These are phyloP conservation scores for Arxiozyma heterogenica DNA, from an alignment of 1,139 yeast genomes.

Conservation along the genomic window DNA sequence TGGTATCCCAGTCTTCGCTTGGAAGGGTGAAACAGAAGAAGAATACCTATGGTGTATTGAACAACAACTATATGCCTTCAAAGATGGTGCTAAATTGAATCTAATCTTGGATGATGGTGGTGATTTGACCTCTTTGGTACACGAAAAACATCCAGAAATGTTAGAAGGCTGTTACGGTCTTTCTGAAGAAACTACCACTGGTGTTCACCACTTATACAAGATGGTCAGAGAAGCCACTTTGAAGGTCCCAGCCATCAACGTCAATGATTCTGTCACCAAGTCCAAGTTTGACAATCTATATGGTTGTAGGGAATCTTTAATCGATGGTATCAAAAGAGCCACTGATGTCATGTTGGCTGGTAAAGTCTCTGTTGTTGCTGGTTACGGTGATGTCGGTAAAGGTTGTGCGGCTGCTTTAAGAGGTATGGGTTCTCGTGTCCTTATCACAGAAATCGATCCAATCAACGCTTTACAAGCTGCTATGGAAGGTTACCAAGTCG, in stretches of 20 bases:
- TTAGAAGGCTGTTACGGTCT: constrained; percentile 91
- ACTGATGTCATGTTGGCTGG: constrained; percentile 99
- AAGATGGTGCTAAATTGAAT: constrained; percentile 92
- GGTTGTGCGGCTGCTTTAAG: constrained; percentile 99
- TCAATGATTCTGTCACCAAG: constrained; percentile 98
- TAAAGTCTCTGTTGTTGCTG: constrained; percentile 98
- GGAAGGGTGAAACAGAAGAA: constrained; percentile 99
- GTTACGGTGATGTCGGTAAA: constrained; percentile 99
- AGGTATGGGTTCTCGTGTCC: constrained; percentile 99
- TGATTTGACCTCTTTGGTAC: constrained; percentile 94
- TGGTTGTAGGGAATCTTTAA: constrained; percentile 98
- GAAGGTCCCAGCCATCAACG: constrained; percentile 99
- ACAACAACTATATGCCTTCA: constrained; percentile 98
- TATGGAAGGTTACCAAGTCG: constrained; percentile 97
- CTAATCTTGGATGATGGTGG: constrained; percentile 99
- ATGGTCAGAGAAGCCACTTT: constrained; percentile 82
- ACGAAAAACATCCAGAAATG: constrained; percentile 98
- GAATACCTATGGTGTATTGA: constrained; percentile 99
- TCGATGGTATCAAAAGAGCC: constrained; percentile 99
- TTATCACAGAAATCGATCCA: constrained; percentile 97
- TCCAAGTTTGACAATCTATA: constrained; percentile 98
- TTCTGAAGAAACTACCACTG: constrained; percentile 99
- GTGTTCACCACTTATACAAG: constrained; percentile 98
- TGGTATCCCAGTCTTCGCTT: constrained; percentile 99
- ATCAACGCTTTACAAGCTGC: constrained; percentile 99